Base-by-base conservation (phyloP, 768 basidiomycete species). In the Suillus sp. region DNA sequence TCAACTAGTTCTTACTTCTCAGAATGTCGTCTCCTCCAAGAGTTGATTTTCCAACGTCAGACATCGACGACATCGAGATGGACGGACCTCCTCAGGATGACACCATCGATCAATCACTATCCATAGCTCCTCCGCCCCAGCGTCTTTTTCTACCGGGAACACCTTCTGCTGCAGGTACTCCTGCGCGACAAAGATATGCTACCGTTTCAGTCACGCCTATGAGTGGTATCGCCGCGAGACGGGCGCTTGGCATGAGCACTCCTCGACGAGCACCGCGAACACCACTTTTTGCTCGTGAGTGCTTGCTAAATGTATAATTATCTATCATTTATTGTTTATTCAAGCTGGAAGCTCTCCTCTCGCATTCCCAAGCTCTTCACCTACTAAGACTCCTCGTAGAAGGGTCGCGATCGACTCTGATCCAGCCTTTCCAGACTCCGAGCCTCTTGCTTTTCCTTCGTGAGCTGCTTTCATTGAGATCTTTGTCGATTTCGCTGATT, bases 361-460 rank as follows among this genome's bases (percentile, higher is more conserved):
- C 68, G 79, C 82, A 4, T 88, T 84, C 68, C 89, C 87, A 0
- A 86, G 83, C 60, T 89, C 88, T 13, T 86, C 87, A 0, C 86
- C 87, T 5, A 69, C 73, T 30, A 86, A 83, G 71, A 82, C 78
- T 42, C 78, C 79, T 42, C 75, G 74, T 67, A 79, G 76, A 69
- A 79, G 75, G 63, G 72, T 65, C 9, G 61, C 76, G 30, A 67
- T 70, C 60, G 78, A 76, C 32, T 80, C 76, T 72, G 74, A 65
- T 68, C 82, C 73, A 65, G 69, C 37, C 56, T 59, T 35, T 61
- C 75, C 68, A 61, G 84, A 86, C 67, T 89, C 88, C 2, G 88
- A 90, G 67, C 88, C 88, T 27, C 81, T 91, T 14, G 83, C 86
- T 62, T 91, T 90, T 68, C 90, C 89, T 42, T 85, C 87, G 86